Conservation (phyloP, 345 rosid genomes). For the Zanthoxylum bungeanum region DNA sequence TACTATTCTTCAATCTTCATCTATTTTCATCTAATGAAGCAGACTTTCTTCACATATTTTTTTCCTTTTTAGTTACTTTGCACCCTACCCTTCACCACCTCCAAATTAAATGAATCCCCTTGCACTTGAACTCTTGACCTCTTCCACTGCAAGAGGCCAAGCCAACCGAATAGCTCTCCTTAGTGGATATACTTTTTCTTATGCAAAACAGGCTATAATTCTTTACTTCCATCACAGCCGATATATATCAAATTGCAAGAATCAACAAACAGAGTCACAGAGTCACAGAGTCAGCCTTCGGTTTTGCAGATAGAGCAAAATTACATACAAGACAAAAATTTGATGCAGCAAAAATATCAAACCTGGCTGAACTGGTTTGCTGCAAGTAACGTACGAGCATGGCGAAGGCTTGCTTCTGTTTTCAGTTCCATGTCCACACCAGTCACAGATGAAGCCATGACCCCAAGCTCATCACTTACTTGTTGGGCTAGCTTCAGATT, state of each 20-base stretch:
- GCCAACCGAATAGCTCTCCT: too few relatives aligned
- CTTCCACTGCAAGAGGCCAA: too few relatives aligned
- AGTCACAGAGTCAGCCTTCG: background rate
- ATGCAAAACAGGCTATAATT: background rate
- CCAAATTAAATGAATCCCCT: too few relatives aligned
- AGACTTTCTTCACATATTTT: too few relatives aligned
- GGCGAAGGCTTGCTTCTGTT: conserved; percentile 86
- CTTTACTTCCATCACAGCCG: background rate
- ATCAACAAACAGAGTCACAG: too few relatives aligned
- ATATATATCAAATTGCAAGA: background rate
- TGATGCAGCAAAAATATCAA: conserved; percentile 12
- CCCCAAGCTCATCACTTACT: conserved; percentile 83
- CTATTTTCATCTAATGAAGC: background rate
- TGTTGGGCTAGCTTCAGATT: conserved; percentile 81
- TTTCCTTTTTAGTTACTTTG: too few relatives aligned
- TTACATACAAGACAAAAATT: background rate
- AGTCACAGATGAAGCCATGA: conserved; percentile 66
- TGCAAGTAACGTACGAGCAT: conserved; percentile 91
- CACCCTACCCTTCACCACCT: too few relatives aligned
- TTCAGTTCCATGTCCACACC: conserved; percentile 93
- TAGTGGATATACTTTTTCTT: too few relatives aligned
- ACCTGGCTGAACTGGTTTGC: conserved; percentile 95
- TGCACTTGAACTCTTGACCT: too few relatives aligned
- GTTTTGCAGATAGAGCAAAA: conserved; percentile 1
- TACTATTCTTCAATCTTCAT: too few relatives aligned